Percentiles rank a stretch among this genome's conserved stretches.
Conservation (phyloP, 192 early-diverging fungal genomes). For the Backusella mclennaniae region DNA sequence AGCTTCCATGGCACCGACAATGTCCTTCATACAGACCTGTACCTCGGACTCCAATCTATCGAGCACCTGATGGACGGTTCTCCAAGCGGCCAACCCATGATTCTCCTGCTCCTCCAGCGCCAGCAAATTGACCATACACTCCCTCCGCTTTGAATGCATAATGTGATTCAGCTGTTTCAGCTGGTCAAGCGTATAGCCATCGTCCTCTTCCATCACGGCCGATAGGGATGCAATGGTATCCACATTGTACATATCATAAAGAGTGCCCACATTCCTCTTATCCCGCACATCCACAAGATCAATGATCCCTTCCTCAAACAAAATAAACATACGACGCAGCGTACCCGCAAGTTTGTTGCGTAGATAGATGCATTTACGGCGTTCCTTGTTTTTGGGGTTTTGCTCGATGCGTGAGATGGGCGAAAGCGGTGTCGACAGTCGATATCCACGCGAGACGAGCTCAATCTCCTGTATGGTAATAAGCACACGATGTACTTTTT, state of each 20-base stretch:
- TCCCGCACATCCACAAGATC: slow-evolving; percentile 45
- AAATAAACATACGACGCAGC: slow-evolving; percentile 41
- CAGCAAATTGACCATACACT: slow-evolving; percentile 52
- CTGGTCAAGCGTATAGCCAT: slow-evolving; percentile 42
- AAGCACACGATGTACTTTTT: slow-evolving; percentile 48
- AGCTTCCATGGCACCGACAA: slow-evolving; percentile 37
- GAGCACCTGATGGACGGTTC: slow-evolving; percentile 7
- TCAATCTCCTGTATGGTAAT: slow-evolving; percentile 64
- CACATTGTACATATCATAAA: slow-evolving; percentile 55
- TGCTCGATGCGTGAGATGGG: slow-evolving; percentile 66
- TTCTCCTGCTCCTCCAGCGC: slow-evolving; percentile 22
- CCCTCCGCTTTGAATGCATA: slow-evolving; percentile 57
- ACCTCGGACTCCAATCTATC: slow-evolving; percentile 5
- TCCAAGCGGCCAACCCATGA: slow-evolving; percentile 9
- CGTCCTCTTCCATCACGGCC: slow-evolving; percentile 12
- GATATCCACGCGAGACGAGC: slow-evolving; percentile 60
- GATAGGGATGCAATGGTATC: slow-evolving; percentile 22
- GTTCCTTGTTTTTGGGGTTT: slow-evolving; percentile 31
- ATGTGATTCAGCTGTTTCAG: slow-evolving; percentile 31
- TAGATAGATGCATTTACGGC: slow-evolving; percentile 46
- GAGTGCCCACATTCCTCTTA: slow-evolving; percentile 35
- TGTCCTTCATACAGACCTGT: slow-evolving; percentile 37
- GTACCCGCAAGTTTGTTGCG: slow-evolving; percentile 43
- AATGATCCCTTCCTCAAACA: slow-evolving; percentile 46
- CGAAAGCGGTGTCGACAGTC: slow-evolving; percentile 55